Percentiles rank a stretch among this genome's conserved stretches.
Evolutionary conservation across 2,329 filamentous ascomycete genomes (phyloP).

Genomic region (Exophiala viscosa): DNA sequence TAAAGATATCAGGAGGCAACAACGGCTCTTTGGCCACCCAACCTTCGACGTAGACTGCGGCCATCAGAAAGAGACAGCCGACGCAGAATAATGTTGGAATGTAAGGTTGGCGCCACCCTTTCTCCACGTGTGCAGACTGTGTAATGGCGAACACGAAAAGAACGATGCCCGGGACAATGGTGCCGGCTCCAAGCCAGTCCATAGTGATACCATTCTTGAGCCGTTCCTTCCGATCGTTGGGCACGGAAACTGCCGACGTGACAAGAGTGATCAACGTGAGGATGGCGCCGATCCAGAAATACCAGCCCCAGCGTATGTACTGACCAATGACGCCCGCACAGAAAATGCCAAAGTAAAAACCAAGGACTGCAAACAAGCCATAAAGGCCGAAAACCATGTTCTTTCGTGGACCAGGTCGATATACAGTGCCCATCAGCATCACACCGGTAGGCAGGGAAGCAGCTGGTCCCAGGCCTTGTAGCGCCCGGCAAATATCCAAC

Average conservation of each 20-base stretch:
- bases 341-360: slow-evolving; percentile 58
- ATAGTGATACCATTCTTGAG: slow-evolving; percentile 50
- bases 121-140: slow-evolving; percentile 64
- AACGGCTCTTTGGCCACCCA: slow-evolving; percentile 66
- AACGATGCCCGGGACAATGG: slow-evolving; percentile 62
- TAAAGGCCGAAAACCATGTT: slow-evolving; percentile 62
- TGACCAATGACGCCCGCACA: slow-evolving; percentile 58
- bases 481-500: slow-evolving; percentile 68
- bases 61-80: slow-evolving; percentile 57
- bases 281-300: slow-evolving; percentile 63
- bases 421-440: slow-evolving; percentile 61
- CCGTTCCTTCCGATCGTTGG: slow-evolving; percentile 43
- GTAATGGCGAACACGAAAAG: slow-evolving; percentile 73
- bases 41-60: slow-evolving; percentile 67
- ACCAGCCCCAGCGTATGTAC: slow-evolving; percentile 60
- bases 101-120: slow-evolving; percentile 71
- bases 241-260: slow-evolving; percentile 49
- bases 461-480: slow-evolving; percentile 70
- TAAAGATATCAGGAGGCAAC: slow-evolving; percentile 66
- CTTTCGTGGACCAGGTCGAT: slow-evolving; percentile 65
- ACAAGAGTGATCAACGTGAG: slow-evolving; percentile 46
- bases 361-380: slow-evolving; percentile 49
- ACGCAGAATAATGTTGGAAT: slow-evolving; percentile 63
- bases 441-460: slow-evolving; percentile 68
- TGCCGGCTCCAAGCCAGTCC: slow-evolving; percentile 64